Evolutionary conservation across 768 basidiomycete genomes (phyloP), one percentile per base, ranked within the genome.

Genomic region (Galerina sulciceps): DNA sequence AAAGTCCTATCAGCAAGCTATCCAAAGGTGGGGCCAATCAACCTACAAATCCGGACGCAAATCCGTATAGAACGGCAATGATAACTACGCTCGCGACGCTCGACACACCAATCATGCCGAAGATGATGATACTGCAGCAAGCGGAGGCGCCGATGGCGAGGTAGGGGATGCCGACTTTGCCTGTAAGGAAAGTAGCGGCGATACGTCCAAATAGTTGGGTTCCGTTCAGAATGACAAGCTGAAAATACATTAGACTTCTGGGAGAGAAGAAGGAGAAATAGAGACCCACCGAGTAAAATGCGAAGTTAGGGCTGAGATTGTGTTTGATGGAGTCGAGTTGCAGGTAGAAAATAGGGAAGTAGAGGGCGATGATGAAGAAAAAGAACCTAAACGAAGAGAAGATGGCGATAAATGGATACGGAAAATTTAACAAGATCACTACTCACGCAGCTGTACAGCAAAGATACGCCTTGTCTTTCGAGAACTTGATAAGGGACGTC

Each of bases 291-390:
- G 59, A 50, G 31, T 60, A 60, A 23, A 60, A 60, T 0, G 59
- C 41, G 18, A 60, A 56, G 13, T 22, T 43, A 0, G 54, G 48
- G 20, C 44, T 52, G 1, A 60, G 44, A 10, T 41, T 40, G 13
- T 56, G 59, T 2, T 49, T 56, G 13, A 60, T 52, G 2, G 50
- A 37, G 44, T 60, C 49, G 3, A 60, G 31, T 23, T 60, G 59
- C 5, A 60, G 42, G 18, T 60, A 60, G 59, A 60, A 60, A 10
- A 56, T 40, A 1, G 59, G 59, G 41, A 50, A 60, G 23, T 52
- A 60, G 6, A 60, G 23, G 5, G 35, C 59, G 4, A 53, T 57
- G 6, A 60, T 52, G 34, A 56, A 53, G 47, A 60, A 56, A 20
- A 60, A 45, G 44, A 56, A 56, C 10, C 59, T 60, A 20, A 11